Evolutionary conservation across 345 rosid genomes (phyloP).

Genomic region (Heritiera fomes): DNA sequence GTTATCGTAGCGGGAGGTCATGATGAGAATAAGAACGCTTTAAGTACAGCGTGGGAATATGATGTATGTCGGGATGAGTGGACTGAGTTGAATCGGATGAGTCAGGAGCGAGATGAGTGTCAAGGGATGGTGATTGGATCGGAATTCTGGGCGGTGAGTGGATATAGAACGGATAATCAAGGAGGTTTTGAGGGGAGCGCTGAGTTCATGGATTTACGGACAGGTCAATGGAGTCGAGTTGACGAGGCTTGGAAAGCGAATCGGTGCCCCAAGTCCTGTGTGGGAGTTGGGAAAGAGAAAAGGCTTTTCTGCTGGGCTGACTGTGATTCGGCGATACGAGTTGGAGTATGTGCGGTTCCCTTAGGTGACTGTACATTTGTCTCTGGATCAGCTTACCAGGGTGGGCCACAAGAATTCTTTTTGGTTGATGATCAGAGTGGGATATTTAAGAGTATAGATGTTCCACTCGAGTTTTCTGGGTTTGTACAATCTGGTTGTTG

Average conservation of each 20-base stretch:
- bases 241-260: constrained; percentile 48
- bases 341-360: constrained; percentile 35
- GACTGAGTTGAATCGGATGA: constrained; percentile 45
- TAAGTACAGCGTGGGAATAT: constrained; percentile 53
- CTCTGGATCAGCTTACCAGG: constrained; percentile 37
- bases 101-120: constrained; percentile 64
- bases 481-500: constrained; percentile 42
- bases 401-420: constrained; percentile 42
- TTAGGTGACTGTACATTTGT: constrained; percentile 30
- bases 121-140: constrained; percentile 52
- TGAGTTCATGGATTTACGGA: constrained; percentile 32
- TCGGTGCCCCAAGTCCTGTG: constrained; percentile 41
- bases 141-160: constrained; percentile 65
- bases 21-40: constrained; percentile 60
- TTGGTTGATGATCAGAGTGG: constrained; percentile 22
- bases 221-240: constrained; percentile 45
- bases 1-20: constrained; percentile 63
- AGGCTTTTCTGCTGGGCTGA: constrained; percentile 30
- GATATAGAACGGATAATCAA: constrained; percentile 56
- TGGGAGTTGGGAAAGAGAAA: constrained; percentile 31
- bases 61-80: constrained; percentile 50
- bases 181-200: constrained; percentile 57
- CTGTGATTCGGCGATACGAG: constrained; percentile 21
- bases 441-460: constrained; percentile 18
- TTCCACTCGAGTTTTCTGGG: constrained; percentile 22